Evolutionary conservation across 306 rosid genomes (phyloP), one percentile per base, ranked within the genome.

Genomic region (Vigna trinervia): DNA sequence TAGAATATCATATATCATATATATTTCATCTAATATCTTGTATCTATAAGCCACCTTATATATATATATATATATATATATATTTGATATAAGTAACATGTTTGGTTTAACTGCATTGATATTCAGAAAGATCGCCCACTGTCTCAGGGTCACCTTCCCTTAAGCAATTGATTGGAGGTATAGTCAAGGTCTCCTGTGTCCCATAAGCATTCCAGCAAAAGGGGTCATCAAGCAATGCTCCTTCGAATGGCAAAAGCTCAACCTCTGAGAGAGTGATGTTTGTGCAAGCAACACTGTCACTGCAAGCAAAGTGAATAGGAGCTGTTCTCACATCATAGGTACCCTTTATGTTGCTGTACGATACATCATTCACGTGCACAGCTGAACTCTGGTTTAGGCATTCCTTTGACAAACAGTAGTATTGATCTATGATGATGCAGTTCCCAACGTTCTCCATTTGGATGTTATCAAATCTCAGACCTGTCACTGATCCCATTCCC

Each of bases 121-220:
- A 92, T 7, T 82, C 66, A 7, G 88, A 51, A 73, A 63, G 71
- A 78, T 89, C 93, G 0, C 74, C 85, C 26, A 83, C 65, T 0
- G 64, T 73, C 53, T 83, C 87, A 80, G 98, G 96, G 39, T 81
- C 81, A 32, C 98, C 98, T 6, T 89, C 93, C 11, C 81, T 90
- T 51, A 96, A 84, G 78, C 99, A 96, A 79, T 84, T 75, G 65
- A 96, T 79, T 3, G 98, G 98, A 78, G 99, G 99, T 19, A 96
- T 91, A n/a, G 97, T 91, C 53, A 86, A 62, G 3, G 96, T 90
- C 80, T 92, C 89, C 13, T 92, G 93, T 43, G 53, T 74, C 41
- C 98, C 98, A 82, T 88, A 96, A 63, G 99, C 96, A 77, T 92
- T 92, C 99, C 99, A 96, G 54, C 99, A 92, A 71, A 91, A 92